Percentiles rank a stretch among this genome's conserved stretches.
phyloP scores from a whole-genome alignment of 1,284 basidiomycete genomes.

The Ceratobasidium papillatum region DNA sequence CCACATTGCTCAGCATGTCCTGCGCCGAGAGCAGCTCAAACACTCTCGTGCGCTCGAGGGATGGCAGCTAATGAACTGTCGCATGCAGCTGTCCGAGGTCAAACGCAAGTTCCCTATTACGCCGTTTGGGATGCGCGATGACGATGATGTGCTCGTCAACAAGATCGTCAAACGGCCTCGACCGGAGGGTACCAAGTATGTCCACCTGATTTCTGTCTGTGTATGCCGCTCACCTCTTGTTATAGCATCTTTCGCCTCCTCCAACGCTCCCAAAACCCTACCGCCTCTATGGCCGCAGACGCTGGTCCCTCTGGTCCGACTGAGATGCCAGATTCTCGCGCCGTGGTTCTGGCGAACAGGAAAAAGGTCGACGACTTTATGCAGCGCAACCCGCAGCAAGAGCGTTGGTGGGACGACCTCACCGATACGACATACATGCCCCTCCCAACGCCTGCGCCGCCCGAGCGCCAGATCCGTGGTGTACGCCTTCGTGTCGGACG shows the following conservation, averaged over 20 bases:
- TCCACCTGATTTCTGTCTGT: conserved; percentile 55
- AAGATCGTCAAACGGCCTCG: conserved; percentile 71
- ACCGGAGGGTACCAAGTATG: conserved; percentile 53
- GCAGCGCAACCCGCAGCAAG: conserved; percentile 39
- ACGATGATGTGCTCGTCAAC: conserved; percentile 85
- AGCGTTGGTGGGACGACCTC: conserved; percentile 38
- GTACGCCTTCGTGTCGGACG: conserved; percentile 80
- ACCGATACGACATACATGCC: conserved; percentile 46
- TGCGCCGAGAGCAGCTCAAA: conserved; percentile 80
- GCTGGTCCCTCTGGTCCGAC: conserved; percentile 38
- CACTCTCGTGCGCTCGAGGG: conserved; percentile 67
- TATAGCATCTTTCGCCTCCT: conserved; percentile 56
- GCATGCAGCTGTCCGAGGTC: conserved; percentile 77
- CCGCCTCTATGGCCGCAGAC: conserved; percentile 49
- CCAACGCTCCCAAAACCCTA: conserved; percentile 52
- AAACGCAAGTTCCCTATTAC: conserved; percentile 79
- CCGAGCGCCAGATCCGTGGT: conserved; percentile 56
- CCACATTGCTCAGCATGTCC: conserved; percentile 74
- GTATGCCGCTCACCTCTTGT: conserved; percentile 68
- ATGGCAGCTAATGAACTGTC: conserved; percentile 79
- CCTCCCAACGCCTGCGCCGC: conserved; percentile 46
- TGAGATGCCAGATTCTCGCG: conserved; percentile 31
- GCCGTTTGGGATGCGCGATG: conserved; percentile 65
- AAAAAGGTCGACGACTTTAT: conserved; percentile 49
- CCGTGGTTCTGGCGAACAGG: conserved; percentile 44